Conservation (phyloP, 169 alveolate species). For the Plasmodium gallinaceum region DNA sequence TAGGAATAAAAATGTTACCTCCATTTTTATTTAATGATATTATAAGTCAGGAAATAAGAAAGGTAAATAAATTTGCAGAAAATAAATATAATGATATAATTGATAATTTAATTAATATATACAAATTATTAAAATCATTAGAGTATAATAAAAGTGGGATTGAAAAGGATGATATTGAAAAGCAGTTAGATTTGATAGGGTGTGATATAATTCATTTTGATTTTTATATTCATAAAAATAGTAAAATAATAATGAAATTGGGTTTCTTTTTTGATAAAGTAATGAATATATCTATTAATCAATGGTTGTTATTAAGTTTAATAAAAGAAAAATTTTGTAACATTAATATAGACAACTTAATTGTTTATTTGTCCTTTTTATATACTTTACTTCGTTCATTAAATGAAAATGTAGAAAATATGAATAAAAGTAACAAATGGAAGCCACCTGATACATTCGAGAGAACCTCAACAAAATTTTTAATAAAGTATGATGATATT, state of each 20-base stretch:
- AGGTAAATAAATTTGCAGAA: constrained; percentile 78
- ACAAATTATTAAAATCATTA: constrained; percentile 57
- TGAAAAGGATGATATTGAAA: constrained; percentile 32
- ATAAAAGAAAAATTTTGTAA: constrained; percentile 84
- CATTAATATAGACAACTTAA: constrained; percentile 82
- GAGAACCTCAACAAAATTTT: constrained; percentile 85
- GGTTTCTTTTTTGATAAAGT: constrained; percentile 79
- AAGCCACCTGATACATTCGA: constrained; percentile 87
- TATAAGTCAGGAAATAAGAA: constrained; percentile 79
- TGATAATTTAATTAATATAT: constrained; percentile 69
- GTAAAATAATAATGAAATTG: constrained; percentile 76
- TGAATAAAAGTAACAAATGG: constrained; percentile 64
- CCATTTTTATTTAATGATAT: constrained; percentile 78
- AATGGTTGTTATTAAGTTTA: constrained; percentile 84
- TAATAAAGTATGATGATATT: constrained; percentile 85
- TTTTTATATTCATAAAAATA: constrained; percentile 78
- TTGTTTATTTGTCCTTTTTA: constrained; percentile 80
- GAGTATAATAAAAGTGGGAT: neutral
- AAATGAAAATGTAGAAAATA: neutral
- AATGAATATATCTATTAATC: constrained; percentile 79
- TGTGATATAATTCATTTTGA: constrained; percentile 80
- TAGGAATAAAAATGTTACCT: constrained; percentile 71
- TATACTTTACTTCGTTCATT: constrained; percentile 79
- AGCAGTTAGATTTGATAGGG: constrained; percentile 70
- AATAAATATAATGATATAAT: constrained; percentile 77